These are phyloP conservation scores for Zoysia matrella DNA, from an alignment of 202 grass and related monocot genomes.

Conservation along the genomic window DNA sequence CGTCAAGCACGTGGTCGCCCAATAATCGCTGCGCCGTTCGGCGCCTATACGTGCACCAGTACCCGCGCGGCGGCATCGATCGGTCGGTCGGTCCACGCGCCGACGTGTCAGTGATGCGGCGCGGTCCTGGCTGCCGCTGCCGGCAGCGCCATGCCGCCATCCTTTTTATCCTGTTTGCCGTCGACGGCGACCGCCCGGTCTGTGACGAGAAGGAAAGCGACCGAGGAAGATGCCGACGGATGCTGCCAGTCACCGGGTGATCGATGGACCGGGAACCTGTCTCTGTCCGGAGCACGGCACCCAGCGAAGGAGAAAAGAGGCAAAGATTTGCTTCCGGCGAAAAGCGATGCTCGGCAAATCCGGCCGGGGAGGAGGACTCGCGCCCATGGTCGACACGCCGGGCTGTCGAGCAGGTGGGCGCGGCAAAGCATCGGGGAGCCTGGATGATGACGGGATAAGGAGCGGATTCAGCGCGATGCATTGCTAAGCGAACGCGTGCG, in stretches of 20 bases:
- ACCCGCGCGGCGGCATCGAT: background rate
- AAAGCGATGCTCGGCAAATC: slow-evolving; percentile 3
- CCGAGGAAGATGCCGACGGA: slow-evolving; percentile 11
- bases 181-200: slow-evolving; percentile 36
- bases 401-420: background rate
- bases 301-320: background rate
- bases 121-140: slow-evolving; percentile 3
- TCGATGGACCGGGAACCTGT: background rate
- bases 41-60: background rate
- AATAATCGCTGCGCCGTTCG: slow-evolving; percentile 33
- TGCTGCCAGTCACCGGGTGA: background rate
- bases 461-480: slow-evolving; percentile 3
- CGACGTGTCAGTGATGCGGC: slow-evolving; percentile 37
- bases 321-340: slow-evolving; percentile 24
- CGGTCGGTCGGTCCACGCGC: background rate
- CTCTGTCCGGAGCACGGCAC: background rate
- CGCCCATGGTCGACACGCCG: slow-evolving; percentile 36
- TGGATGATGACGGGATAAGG: slow-evolving; percentile 13
- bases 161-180: slow-evolving; percentile 51
- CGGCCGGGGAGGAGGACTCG: background rate
- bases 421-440: background rate
- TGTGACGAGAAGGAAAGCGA: slow-evolving; percentile 24
- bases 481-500: background rate
- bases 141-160: background rate
- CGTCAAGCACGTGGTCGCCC: slow-evolving; percentile 2